These are phyloP conservation scores for Amphicarpaea edgeworthii DNA, from an alignment of 306 rosid species.

Conservation along the genomic window DNA sequence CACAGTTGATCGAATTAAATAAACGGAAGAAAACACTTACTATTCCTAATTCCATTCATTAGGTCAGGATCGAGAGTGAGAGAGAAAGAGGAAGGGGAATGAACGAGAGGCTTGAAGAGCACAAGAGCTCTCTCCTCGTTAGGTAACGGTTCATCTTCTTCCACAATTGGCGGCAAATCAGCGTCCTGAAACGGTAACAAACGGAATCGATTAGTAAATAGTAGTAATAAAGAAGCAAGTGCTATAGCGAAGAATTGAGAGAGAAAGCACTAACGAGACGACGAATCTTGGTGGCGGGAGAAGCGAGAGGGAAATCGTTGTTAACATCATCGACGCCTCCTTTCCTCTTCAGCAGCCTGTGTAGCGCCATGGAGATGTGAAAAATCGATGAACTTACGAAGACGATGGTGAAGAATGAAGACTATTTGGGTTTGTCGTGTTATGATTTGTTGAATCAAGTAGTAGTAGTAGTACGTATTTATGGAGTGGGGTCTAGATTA, in stretches of 20 bases:
- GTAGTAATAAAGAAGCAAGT: background rate
- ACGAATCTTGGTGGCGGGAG: constrained; percentile 92
- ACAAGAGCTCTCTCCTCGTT: constrained; percentile 78
- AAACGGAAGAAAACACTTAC: constrained; percentile 32
- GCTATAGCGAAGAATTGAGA: constrained; percentile 2
- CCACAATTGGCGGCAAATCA: constrained; percentile 67
- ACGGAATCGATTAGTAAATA: background rate
- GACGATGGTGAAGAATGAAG: too few relatives aligned
- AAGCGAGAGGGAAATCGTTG: constrained; percentile 73
- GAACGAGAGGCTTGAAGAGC: constrained; percentile 60
- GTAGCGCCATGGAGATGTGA: constrained; percentile 6
- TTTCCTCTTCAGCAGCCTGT: constrained; percentile 62
- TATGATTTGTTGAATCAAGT: too few relatives aligned
- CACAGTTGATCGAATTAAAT: background rate
- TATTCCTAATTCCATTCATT: constrained; percentile 56
- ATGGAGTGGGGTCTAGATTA: constrained; percentile 43
- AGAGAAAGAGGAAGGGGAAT: constrained; percentile 56
- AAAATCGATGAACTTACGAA: background rate
- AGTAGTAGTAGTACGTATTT: too few relatives aligned
- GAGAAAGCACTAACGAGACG: constrained; percentile 62
- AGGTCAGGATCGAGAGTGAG: constrained; percentile 60
- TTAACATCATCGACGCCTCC: constrained; percentile 51
- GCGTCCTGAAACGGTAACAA: constrained; percentile 55
- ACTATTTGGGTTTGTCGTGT: too few relatives aligned
- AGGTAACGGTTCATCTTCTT: constrained; percentile 52